Base-by-base conservation (phyloP, 2,329 filamentous ascomycete species). In the Fusarium pseudocircinatum region DNA sequence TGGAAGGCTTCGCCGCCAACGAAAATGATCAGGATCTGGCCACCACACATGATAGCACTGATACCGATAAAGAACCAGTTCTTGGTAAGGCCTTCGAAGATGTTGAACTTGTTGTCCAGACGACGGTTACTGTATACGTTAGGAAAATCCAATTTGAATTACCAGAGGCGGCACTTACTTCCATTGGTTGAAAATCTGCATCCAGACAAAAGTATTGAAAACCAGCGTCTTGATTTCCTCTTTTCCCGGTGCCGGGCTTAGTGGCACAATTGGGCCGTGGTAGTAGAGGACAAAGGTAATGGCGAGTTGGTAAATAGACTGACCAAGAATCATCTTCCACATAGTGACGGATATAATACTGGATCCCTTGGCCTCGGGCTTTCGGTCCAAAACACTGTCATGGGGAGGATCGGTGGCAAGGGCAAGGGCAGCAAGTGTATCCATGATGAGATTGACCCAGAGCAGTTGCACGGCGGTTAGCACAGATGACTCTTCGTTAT, bases 311-410 rank as follows among this genome's bases (percentile, higher is more conserved):
- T 96, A 98, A 65, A 97, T 87, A 4, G 95, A 91, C 82, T 98
- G 95, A 6, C 95, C 96, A 49, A 97, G 88, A 70, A 98, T 98
- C 96, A 98, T 98, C 87, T 98, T 98, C 96, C 96, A 97, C 96
- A 98, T 98, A 24, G 93, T 95, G 39, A 92, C 86, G 3, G 95
- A 97, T 76, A 98, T 96, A 70, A 91, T 90, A 46, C 86, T 85
- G 8, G 87, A 81, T 30, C 86, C 87, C 78, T 87, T 88, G 67
- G 83, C 86, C 78, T 90, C 89, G 2, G 89, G 89, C 82, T 94
- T 95, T 63, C 95, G 90, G 76, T 97, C 86, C 57, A 97, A 85
- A 32, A 97, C 92, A 75, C 90, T 93, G 59, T 93, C 91, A 18
- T 93, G 93, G 2, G 95, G 95, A n/a, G 94, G 94, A 80, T 97